Conservation (phyloP, 768 basidiomycete species). For the Cubamyces sp. region DNA sequence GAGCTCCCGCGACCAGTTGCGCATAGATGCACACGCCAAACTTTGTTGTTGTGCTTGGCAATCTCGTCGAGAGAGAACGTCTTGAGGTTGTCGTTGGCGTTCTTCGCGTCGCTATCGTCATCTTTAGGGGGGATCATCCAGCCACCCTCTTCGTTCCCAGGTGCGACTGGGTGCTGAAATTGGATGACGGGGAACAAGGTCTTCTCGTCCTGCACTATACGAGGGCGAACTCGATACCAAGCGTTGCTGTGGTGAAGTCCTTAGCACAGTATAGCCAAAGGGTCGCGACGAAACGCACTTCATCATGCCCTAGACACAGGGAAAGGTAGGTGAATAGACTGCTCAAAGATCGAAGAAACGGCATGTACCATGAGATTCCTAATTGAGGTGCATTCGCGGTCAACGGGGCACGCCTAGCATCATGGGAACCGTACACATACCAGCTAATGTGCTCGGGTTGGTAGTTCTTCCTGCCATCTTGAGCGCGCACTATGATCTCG, state of each 20-base stretch:
- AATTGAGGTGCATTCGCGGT: not conserved
- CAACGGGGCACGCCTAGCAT: too few relatives aligned
- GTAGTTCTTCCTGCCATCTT: slow-evolving; percentile 23
- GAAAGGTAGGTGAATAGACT: not conserved
- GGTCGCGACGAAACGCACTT: slow-evolving; percentile 12
- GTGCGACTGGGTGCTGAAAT: slow-evolving; percentile 26
- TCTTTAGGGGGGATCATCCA: slow-evolving; percentile 27
- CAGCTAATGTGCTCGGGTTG: slow-evolving; percentile 29
- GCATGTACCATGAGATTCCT: slow-evolving; percentile 26
- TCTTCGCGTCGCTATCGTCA: not conserved
- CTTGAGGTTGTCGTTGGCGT: slow-evolving; percentile 7
- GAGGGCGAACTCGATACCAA: slow-evolving; percentile 27
- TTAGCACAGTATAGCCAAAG: not conserved
- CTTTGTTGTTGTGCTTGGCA: slow-evolving; percentile 45
- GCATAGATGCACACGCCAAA: not conserved
- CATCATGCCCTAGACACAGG: slow-evolving; percentile 28
- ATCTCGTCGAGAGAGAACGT: slow-evolving; percentile 43
- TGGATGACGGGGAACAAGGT: slow-evolving; percentile 13
- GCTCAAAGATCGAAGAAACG: not conserved
- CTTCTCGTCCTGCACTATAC: slow-evolving; percentile 3
- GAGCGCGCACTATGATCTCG: slow-evolving; percentile 25
- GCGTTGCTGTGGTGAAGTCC: slow-evolving; percentile 20
- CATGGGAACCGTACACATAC: not conserved
- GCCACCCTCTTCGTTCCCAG: slow-evolving; percentile 23
- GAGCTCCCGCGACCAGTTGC: not conserved